Base-by-base conservation (phyloP, 2,329 filamentous ascomycete genomes). In the Fusarium sp. region DNA sequence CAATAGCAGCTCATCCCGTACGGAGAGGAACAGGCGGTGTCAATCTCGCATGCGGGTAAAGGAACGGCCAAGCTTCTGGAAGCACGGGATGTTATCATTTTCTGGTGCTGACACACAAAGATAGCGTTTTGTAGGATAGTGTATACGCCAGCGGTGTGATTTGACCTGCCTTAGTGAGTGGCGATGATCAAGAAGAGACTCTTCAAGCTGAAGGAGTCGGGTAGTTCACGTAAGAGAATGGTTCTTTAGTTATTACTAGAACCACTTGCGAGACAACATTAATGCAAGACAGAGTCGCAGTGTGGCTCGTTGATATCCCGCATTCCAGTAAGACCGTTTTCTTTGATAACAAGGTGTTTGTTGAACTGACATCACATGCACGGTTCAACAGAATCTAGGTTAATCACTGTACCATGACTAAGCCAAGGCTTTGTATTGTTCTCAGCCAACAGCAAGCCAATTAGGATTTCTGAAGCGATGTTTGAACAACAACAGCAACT, bases 381-480 rank as follows among this genome's bases (percentile, higher is more conserved):
- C n/a, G n/a, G 32, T 53, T 56, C 27, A 30, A 41, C 4, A 40
- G 16, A 49, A 45, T 63, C 25, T 32, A 34, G 34, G 52, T 32
- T 22, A 40, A 47, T 29, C 38, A 48, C 11, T 24, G 25, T 11
- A 34, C 18, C 34, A 16, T 40, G 47, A 46, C 29, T 56, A 20
- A 24, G 45, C 16, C n/a, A 52, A 51, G 29, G 53, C 32, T 58
- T 51, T 52, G 20, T 46, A 30, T 65, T 59, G 60, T 59, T 65
- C 40, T 65, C 20, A 20, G 25, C 22, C 29, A 46, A 9, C 32
- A 27, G 24, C 20, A 32, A 46, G 30, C 41, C 51, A n/a, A 18
- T 27, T 5, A 41, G 22, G 10, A 48, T 30, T 25, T 29, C 49
- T 38, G 16, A 24, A 40, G 62, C 45, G 30, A 58, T 45, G 16